Percentiles rank a stretch among this genome's conserved stretches.
These are phyloP conservation scores for Acacia acuminata DNA, from an alignment of 306 rosid species.

Conservation along the genomic window DNA sequence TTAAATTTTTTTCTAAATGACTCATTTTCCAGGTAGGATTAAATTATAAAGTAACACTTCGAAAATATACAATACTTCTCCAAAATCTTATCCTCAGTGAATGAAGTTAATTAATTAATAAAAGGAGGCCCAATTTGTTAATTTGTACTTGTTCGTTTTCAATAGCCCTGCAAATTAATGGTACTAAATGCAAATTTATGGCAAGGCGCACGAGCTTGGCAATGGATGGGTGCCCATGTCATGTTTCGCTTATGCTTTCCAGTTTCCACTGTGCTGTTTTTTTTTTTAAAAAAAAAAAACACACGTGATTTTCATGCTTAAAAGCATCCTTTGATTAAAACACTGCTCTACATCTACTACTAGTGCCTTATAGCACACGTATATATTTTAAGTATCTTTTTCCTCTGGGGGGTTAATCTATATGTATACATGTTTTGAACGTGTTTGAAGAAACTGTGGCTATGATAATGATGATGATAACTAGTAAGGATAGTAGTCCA, in stretches of 20 bases:
- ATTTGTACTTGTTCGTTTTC: neutral
- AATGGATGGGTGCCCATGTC: neutral
- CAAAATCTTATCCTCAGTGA: no score
- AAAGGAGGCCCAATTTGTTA: neutral
- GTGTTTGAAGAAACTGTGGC: neutral
- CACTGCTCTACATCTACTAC: neutral
- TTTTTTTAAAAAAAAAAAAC: no score
- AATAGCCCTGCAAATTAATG: neutral
- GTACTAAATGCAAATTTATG: neutral
- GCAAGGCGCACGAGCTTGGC: neutral
- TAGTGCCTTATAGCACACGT: no score
- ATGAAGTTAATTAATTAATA: neutral
- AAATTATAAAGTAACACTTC: no score
- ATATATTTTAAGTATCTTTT: no score
- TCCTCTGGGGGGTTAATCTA: no score
- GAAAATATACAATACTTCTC: no score
- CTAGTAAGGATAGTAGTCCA: neutral
- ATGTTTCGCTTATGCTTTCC: neutral
- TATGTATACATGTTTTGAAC: neutral
- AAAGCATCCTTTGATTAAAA: neutral
- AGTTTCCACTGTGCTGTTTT: neutral
- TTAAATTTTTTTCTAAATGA: no score
- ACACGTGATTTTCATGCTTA: neutral
- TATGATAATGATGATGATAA: neutral
- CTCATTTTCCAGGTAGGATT: no score